Conservation (phyloP, 1,284 basidiomycete genomes). For the Cutaneotrichosporon mucoides region DNA sequence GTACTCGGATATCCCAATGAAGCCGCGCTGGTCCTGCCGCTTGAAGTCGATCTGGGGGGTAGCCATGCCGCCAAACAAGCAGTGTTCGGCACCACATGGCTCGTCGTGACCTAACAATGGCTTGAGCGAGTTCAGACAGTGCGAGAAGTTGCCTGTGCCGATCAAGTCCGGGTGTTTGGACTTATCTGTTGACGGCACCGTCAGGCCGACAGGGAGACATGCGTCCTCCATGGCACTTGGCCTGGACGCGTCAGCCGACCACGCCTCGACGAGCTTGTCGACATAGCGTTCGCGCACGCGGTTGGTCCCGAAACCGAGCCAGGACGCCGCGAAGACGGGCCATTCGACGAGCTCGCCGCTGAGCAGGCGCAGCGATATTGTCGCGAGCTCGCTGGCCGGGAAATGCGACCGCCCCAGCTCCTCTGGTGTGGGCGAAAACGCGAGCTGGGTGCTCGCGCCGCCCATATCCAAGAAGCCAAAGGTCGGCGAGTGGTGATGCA, state of each 20-base stretch:
- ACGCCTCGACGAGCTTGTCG: slow-evolving; percentile 56
- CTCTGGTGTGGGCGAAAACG: slow-evolving; percentile 66
- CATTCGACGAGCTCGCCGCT: slow-evolving; percentile 83
- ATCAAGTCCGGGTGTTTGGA: slow-evolving; percentile 61
- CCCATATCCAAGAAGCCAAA: slow-evolving; percentile 99
- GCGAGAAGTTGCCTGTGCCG: slow-evolving; percentile 88
- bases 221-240: slow-evolving; percentile 58
- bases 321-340: slow-evolving; percentile 95
- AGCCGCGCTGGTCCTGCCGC: slow-evolving; percentile 64
- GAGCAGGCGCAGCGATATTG: slow-evolving; percentile 75
- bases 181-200: slow-evolving; percentile 52
- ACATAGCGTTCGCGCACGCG: slow-evolving; percentile 90
- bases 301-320: slow-evolving; percentile 98
- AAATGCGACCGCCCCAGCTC: slow-evolving; percentile 54
- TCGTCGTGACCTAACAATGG: slow-evolving; percentile 80
- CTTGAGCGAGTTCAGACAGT: slow-evolving; percentile 70
- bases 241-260: background rate
- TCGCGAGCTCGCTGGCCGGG: slow-evolving; percentile 61
- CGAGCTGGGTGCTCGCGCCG: slow-evolving; percentile 96
- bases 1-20: slow-evolving; percentile 97
- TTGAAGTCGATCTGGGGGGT: slow-evolving; percentile 81
- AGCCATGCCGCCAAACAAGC: slow-evolving; percentile 95
- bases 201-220: slow-evolving; percentile 77
- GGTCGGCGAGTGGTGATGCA: slow-evolving; percentile 59
- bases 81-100: slow-evolving; percentile 78